Conservation (phyloP, 305 asterid species). For the Euphrasia arctica region DNA sequence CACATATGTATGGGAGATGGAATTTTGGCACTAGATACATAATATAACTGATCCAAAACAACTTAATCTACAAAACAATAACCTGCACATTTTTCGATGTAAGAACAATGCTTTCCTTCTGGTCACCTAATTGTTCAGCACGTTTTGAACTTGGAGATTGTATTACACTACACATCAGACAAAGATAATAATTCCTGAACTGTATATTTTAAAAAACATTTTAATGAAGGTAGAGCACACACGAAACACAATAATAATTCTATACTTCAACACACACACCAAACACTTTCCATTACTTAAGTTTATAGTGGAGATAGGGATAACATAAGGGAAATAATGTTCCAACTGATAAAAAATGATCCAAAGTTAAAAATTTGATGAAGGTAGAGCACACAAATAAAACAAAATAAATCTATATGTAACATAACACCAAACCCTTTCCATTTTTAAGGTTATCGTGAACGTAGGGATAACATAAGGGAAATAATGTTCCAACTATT, state of each 20-base stretch:
- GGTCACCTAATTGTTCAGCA: conserved; percentile 66
- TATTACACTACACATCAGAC: conserved; percentile 51
- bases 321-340: conserved; percentile 13
- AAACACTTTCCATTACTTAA: conserved; percentile 2
- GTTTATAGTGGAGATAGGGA: conserved; percentile 17
- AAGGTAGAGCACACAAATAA: background rate
- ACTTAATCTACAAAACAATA: conserved; percentile 12
- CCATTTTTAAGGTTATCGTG: conserved; percentile 13
- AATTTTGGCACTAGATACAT: conserved; percentile 11
- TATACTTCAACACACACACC: conserved; percentile 10
- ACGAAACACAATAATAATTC: conserved; percentile 3
- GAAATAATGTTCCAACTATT: conserved; percentile 13
- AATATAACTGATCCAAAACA: conserved; percentile 15
- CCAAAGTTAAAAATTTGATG: no score
- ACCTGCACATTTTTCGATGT: conserved; percentile 99
- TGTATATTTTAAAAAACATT: conserved; percentile 14
- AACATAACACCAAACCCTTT: conserved; percentile 4
- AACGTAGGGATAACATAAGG: conserved; percentile 15
- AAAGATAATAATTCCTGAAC: conserved; percentile 19
- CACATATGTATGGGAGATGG: conserved; percentile 9
- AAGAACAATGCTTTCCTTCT: conserved; percentile 80
- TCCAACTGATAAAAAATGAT: no score
- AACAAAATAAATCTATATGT: conserved; percentile 6
- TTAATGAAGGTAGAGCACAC: conserved; percentile 4
- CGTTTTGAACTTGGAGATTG: conserved; percentile 81